Base-by-base conservation (phyloP, 2,329 filamentous ascomycete species). In the Sporothrix protearum region DNA sequence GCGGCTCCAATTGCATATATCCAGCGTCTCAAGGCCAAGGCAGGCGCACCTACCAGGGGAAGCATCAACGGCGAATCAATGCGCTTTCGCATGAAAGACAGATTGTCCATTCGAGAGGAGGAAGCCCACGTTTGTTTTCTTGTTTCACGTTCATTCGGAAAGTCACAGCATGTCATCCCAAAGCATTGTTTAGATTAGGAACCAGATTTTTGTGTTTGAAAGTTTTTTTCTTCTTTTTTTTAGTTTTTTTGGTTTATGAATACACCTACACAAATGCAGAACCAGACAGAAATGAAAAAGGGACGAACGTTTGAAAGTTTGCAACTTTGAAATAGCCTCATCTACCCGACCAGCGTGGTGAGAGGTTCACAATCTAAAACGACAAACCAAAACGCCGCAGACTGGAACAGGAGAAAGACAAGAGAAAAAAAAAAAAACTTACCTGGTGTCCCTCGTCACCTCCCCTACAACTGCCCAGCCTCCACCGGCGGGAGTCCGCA, bases 401-500 rank as follows among this genome's bases (percentile, higher is more conserved):
- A 47, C 42, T 36, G 19, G 45, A 25, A 59, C 55, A 22, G 33
- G 19, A 61, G 5, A 61, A 19, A 19, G 10, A 63, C 1, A 33
- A 22, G 5, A 61, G 16, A 39, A 33, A 61, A 10, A 10, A 30
- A 25, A n/a, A 33, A 33, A 19, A 47, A 47, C 42, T 4, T 19
- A 47, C 42, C 42, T 47, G 14, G 14, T 16, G 42, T 6, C 14
- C 14, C 12, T 47, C 42, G 12, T 4, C 42, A 19, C 12, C 42
- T 47, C 10, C 10, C 25, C 28, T 59, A 59, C 55, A 9, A 33
- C 16, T n/a, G 5, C 25, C 6, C 22, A 22, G 7, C 10, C 68
- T 74, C 73, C 3, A 74, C 7, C 39, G 53, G 8, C 68, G 59
- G n/a, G 73, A 59, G 7, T 73, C 70, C 7, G 25, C 19, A 28